Evolutionary conservation across 2,329 filamentous ascomycete genomes (phyloP).

Genomic region (Plenodomus lindquistii): DNA sequence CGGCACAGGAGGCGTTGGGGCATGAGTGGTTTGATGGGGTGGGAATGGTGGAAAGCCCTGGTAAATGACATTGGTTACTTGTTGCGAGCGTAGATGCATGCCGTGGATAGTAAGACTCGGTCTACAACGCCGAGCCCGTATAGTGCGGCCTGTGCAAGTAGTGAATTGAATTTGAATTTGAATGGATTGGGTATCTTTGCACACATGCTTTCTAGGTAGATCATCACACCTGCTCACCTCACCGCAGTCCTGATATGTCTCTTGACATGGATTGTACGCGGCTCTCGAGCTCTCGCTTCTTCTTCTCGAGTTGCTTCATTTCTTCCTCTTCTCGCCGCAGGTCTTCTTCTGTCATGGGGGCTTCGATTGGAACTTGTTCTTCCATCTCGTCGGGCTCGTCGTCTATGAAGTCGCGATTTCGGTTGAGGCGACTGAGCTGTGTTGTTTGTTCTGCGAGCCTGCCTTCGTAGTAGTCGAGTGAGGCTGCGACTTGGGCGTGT

Average conservation of each 20-base stretch:
- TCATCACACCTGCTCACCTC: too few species aligned
- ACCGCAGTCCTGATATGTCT: slow-evolving; percentile 64
- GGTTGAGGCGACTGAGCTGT: slow-evolving; percentile 73
- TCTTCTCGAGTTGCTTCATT: slow-evolving; percentile 64
- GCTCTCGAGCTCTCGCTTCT: slow-evolving; percentile 65
- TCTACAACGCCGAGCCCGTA: too few species aligned
- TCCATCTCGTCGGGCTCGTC: slow-evolving; percentile 56
- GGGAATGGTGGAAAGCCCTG: not conserved
- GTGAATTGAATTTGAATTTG: too few species aligned
- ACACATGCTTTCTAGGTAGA: not conserved
- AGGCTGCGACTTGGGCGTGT: slow-evolving; percentile 71
- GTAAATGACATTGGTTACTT: too few species aligned
- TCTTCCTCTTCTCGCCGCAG: slow-evolving; percentile 71
- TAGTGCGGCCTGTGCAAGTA: too few species aligned
- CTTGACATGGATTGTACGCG: slow-evolving; percentile 70
- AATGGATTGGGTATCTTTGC: not conserved
- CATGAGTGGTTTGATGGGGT: slow-evolving; percentile 31
- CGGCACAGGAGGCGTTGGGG: slow-evolving; percentile 45
- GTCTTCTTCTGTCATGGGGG: slow-evolving; percentile 68
- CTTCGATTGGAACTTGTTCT: slow-evolving; percentile 46
- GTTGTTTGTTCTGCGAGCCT: slow-evolving; percentile 76
- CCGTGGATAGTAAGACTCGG: too few species aligned
- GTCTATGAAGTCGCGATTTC: slow-evolving; percentile 59
- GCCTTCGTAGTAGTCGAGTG: slow-evolving; percentile 78
- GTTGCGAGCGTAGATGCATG: too few species aligned